A percentile compares a stretch with the other conserved stretches of the same genome.
These are phyloP conservation scores for Globisporangium spinosum DNA, from an alignment of 352 stramenopile genomes.

Conservation along the genomic window DNA sequence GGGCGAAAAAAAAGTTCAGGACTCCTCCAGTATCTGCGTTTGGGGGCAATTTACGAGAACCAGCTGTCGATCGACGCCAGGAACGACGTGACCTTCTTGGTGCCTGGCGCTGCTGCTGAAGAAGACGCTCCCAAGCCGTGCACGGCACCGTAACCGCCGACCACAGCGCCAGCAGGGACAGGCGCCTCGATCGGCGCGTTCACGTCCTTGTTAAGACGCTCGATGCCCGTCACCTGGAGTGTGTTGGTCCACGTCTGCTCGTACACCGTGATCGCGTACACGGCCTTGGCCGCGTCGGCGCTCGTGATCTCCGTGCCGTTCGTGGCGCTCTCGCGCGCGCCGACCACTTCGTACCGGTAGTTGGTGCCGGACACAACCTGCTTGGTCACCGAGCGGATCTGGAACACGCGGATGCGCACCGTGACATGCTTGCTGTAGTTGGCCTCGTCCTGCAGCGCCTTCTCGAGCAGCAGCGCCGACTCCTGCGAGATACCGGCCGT, in stretches of 20 bases:
- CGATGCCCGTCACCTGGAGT: slow-evolving; percentile 49
- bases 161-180: background rate
- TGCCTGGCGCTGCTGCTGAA: background rate
- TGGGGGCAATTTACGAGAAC: background rate
- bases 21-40: too few species aligned
- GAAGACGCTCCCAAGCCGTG: background rate
- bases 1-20: too few species aligned
- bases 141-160: background rate
- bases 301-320: slow-evolving; percentile 23
- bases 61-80: background rate
- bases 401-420: slow-evolving; percentile 36
- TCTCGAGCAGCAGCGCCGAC: slow-evolving; percentile 4
- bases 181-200: background rate
- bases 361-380: slow-evolving; percentile 75
- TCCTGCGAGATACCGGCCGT: background rate
- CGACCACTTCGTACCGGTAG: slow-evolving; percentile 65
- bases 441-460: slow-evolving; percentile 23
- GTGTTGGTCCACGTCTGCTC: slow-evolving; percentile 58
- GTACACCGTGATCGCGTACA: slow-evolving; percentile 55
- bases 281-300: slow-evolving; percentile 25
- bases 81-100: background rate
- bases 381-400: slow-evolving; percentile 29
- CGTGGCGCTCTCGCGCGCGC: slow-evolving; percentile 29
- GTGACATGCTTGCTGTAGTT: slow-evolving; percentile 26
- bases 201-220: background rate